Evolutionary conservation across 768 basidiomycete genomes (phyloP).

Genomic region (Terana coerulea): DNA sequence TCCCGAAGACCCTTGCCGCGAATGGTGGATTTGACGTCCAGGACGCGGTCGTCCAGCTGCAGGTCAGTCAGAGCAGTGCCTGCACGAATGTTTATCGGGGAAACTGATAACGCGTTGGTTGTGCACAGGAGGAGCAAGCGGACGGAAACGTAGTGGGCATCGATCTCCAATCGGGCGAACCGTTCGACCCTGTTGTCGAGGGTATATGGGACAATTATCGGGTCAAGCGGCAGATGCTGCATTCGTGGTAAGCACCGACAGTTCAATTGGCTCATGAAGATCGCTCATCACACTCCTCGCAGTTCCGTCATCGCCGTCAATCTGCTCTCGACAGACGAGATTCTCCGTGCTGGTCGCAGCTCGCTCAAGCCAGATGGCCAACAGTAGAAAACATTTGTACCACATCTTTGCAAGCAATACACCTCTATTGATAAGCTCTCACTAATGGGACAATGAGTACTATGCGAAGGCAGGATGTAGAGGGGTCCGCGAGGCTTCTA

Average conservation of each 20-base stretch:
- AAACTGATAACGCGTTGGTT: conserved; percentile 8
- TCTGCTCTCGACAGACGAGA: conserved; percentile 93
- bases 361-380: conserved; percentile 81
- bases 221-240: conserved; percentile 98
- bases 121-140: conserved; percentile 80
- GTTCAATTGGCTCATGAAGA: neutral
- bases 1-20: conserved; percentile 93
- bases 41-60: conserved; percentile 87
- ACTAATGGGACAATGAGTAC: neutral
- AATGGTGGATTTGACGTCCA: conserved; percentile 98
- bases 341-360: conserved; percentile 83
- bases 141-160: conserved; percentile 93
- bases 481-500: neutral
- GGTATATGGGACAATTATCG: conserved; percentile 99
- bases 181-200: conserved; percentile 92
- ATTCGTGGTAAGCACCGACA: conserved; percentile 71
- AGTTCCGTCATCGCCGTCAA: conserved; percentile 95
- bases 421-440: neutral
- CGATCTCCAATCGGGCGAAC: conserved; percentile 90
- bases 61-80: conserved; percentile 43
- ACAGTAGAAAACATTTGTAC: conserved; percentile 32
- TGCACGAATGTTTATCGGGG: conserved; percentile 12
- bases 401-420: conserved; percentile 2
- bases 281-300: conserved; percentile 12
- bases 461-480: neutral